Base-by-base conservation (phyloP, 2,329 filamentous ascomycete genomes). In the Hymenotorrendiella dingleyae region DNA sequence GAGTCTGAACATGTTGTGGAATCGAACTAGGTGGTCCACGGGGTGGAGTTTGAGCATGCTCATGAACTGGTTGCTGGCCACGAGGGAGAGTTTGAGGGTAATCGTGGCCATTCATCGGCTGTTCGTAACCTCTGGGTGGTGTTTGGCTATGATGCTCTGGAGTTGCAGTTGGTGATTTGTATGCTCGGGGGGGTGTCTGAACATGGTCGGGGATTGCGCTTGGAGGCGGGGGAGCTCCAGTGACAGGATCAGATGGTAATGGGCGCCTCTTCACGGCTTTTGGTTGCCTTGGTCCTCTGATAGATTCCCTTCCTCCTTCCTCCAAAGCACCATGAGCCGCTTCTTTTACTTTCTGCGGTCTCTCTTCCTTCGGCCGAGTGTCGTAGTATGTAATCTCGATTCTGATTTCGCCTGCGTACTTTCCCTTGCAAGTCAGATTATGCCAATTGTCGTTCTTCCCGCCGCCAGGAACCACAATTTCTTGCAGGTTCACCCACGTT, bases 361-460 rank as follows among this genome's bases (percentile, higher is more conserved):
- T 89, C 46, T 94, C 87, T 10, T 76, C 74, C 65, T 93, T 93
- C 16, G 88, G 85, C 20, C 91, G 77, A 43, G 76, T 82, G 63
- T 98, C 93, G 70, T 97, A 98, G 67, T 85, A 98, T 30, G 93
- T 98, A 66, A 96, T 82, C 67, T 98, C 93, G 51, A 98, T 83
- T 53, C 91, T 78, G 51, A 98, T 82, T 64, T 97, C 91, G 42
- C 93, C 93, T 6, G 93, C 91, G 58, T 97, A 98, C 71, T 95
- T 95, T 50, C 90, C 89, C 60, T 83, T 88, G 72, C 80, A 97
- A 51, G 78, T 84, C 54, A 98, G 71, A 46, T 73, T 81, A 62
- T 96, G 90, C 93, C 93, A 98, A 42, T 87, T 72, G 64, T 98
- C 93, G 60, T 78, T 89, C 66, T 96, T 88, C n/a, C 93, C 90